Conservation (phyloP, 495 filamentous ascomycete species). For the Bathelium albidoporum region DNA sequence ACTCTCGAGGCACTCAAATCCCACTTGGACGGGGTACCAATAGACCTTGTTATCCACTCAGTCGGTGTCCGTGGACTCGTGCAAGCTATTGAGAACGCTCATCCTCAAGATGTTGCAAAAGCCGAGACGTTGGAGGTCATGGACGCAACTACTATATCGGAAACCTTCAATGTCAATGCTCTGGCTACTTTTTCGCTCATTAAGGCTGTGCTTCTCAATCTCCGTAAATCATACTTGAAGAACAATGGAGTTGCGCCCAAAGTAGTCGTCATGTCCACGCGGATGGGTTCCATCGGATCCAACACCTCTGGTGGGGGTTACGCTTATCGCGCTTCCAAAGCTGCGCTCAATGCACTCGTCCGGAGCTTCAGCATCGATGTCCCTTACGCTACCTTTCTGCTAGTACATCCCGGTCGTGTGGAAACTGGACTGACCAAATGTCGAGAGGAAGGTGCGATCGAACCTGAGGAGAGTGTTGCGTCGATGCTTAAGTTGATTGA, state of each 20-base stretch:
- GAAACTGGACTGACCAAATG: constrained; percentile 32
- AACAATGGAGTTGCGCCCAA: constrained; percentile 15
- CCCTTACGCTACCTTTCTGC: constrained; percentile 20
- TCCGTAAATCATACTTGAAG: background rate
- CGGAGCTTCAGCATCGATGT: constrained; percentile 27
- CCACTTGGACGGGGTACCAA: constrained; percentile 11
- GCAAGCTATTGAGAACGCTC: constrained; percentile 13
- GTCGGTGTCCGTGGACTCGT: constrained; percentile 33
- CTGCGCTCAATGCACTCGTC: constrained; percentile 28
- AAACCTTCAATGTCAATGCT: constrained; percentile 28
- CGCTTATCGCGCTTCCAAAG: constrained; percentile 31
- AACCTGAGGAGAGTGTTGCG: constrained; percentile 29
- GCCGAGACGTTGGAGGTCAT: constrained; percentile 28
- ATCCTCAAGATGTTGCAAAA: constrained; percentile 20
- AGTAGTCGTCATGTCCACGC: constrained; percentile 28
- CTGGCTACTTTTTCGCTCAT: constrained; percentile 27
- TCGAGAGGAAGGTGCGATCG: constrained; percentile 34
- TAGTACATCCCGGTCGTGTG: constrained; percentile 31
- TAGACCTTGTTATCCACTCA: constrained; percentile 29
- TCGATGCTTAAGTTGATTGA: constrained; percentile 29
- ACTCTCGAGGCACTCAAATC: constrained; percentile 13
- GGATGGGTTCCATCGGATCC: constrained; percentile 24
- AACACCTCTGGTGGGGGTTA: constrained; percentile 26
- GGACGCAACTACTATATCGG: constrained; percentile 22
- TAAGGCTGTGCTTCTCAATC: constrained; percentile 22